Conservation (phyloP, 1,139 yeast species). For the Debaryomyces subglobosus region DNA sequence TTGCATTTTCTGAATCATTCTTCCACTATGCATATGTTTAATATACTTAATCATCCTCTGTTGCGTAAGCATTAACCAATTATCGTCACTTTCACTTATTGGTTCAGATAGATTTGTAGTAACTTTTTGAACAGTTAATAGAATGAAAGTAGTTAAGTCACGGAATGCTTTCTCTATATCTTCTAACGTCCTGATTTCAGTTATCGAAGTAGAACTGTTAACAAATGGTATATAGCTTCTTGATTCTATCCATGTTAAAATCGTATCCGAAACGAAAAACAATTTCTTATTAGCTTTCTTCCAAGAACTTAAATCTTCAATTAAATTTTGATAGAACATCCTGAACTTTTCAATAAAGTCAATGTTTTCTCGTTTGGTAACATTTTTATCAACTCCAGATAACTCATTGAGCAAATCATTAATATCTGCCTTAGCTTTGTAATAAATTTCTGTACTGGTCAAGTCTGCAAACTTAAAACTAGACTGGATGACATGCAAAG, state of each 20-base stretch:
- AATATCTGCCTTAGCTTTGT: slow-evolving; percentile 23
- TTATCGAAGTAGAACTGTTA: slow-evolving; percentile 28
- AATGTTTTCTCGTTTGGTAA: slow-evolving; percentile 19
- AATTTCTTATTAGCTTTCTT: slow-evolving; percentile 25
- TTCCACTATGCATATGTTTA: slow-evolving; percentile 30
- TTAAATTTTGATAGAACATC: slow-evolving; percentile 21
- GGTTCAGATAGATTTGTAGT: slow-evolving; percentile 36
- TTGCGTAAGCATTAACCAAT: slow-evolving; percentile 64
- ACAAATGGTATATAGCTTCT: slow-evolving; percentile 21
- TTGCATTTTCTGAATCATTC: slow-evolving; percentile 28
- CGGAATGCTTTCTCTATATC: slow-evolving; percentile 53
- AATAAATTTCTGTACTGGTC: slow-evolving; percentile 20
- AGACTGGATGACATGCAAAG: slow-evolving; percentile 34
- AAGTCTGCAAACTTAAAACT: slow-evolving; percentile 17
- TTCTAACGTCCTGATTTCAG: slow-evolving; percentile 27
- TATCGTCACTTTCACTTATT: slow-evolving; percentile 55
- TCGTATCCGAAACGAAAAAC: slow-evolving; percentile 50
- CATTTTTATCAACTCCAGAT: slow-evolving; percentile 13
- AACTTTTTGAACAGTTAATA: slow-evolving; percentile 67
- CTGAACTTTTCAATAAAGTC: slow-evolving; percentile 7
- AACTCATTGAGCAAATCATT: slow-evolving; percentile 16
- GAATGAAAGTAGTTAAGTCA: slow-evolving; percentile 58
- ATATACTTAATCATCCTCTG: slow-evolving; percentile 41
- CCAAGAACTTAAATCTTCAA: slow-evolving; percentile 29
- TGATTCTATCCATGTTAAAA: slow-evolving; percentile 41